These are phyloP conservation scores for Boechera divaricarpa DNA, from an alignment of 345 rosid genomes.

Conservation along the genomic window DNA sequence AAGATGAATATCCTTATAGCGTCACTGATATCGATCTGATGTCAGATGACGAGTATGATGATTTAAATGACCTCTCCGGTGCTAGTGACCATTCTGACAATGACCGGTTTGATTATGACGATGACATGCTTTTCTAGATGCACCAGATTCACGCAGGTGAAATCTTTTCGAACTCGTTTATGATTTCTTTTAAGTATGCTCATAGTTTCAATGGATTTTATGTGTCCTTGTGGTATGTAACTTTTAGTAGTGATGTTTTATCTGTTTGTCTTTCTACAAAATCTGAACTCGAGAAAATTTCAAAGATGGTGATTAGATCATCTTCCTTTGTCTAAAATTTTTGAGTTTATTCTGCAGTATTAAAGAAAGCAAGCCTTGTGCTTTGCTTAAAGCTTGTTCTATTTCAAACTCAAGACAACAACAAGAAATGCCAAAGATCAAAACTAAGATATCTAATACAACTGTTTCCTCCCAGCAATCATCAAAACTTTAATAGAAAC, in stretches of 20 bases:
- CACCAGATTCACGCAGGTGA: neutral
- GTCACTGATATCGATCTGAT: too few relatives aligned
- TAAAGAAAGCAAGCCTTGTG: constrained; percentile 7
- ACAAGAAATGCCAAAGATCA: neutral
- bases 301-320: neutral
- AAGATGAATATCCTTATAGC: too few relatives aligned
- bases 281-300: neutral
- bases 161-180: neutral
- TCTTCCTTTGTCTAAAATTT: neutral
- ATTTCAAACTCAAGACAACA: neutral
- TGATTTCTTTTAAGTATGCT: neutral
- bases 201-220: too few relatives aligned
- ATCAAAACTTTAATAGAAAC: too few relatives aligned
- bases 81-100: constrained; percentile 19
- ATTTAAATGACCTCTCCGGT: constrained; percentile 44
- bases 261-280: neutral
- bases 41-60: constrained; percentile 23
- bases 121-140: constrained; percentile 11
- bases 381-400: constrained; percentile 22
- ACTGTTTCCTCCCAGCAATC: too few relatives aligned
- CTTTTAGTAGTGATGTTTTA: neutral
- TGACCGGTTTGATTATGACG: neutral
- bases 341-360: constrained; percentile 4
- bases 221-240: neutral
- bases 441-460: too few relatives aligned